Conservation (phyloP, 371 early-diverging fungal species). For the Coemansia sp. region DNA sequence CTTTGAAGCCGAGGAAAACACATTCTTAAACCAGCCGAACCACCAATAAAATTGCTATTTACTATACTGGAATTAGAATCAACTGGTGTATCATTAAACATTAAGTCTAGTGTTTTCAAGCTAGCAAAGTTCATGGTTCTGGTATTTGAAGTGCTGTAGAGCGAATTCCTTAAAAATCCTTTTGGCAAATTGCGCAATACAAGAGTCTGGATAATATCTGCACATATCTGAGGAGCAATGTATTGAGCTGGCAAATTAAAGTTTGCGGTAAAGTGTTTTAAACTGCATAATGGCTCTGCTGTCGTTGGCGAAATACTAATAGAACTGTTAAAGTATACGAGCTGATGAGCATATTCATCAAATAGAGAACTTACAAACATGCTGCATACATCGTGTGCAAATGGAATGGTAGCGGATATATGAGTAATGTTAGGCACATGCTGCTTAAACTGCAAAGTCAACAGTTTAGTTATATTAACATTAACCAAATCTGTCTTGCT, state of each 20-base stretch:
- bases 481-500: too few relatives aligned
- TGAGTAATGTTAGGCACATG: background rate
- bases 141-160: background rate
- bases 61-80: background rate
- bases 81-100: background rate
- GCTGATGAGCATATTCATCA: background rate
- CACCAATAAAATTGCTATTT: too few relatives aligned
- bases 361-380: background rate
- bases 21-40: background rate
- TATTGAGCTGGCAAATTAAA: background rate
- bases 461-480: background rate
- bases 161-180: background rate
- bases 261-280: background rate
- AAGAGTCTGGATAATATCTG: background rate
- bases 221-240: background rate
- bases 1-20: background rate
- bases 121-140: background rate
- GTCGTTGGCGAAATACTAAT: background rate
- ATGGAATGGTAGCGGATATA: background rate
- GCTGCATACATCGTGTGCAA: background rate
- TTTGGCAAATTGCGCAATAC: background rate
- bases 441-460: background rate
- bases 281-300: background rate
- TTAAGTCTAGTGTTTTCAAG: background rate
- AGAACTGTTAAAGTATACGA: background rate